Evolutionary conservation across 108 stramenopile species (phyloP).

Genomic region (Seminavis robusta): DNA sequence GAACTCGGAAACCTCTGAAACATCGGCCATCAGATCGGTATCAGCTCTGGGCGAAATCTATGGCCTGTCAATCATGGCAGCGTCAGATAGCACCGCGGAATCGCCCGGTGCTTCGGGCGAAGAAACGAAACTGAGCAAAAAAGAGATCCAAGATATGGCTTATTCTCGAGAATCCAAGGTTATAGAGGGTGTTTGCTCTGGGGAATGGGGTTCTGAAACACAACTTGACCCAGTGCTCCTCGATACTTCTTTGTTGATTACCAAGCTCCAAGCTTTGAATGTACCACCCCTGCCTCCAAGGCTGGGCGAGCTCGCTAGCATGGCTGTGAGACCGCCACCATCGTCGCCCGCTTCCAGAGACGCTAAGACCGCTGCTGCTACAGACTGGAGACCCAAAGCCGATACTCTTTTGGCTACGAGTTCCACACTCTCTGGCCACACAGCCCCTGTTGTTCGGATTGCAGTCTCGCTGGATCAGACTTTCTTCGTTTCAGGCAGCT

Average conservation of each 20-base stretch:
- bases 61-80: constrained; percentile 50
- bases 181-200: constrained; percentile 58
- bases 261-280: constrained; percentile 61
- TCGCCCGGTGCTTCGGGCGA: neutral
- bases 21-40: constrained; percentile 40
- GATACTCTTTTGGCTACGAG: constrained; percentile 77
- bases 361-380: no score
- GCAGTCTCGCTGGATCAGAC: constrained; percentile 86
- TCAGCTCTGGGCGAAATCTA: constrained; percentile 46
- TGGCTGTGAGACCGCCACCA: neutral
- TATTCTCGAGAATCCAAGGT: constrained; percentile 29
- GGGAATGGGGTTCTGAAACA: constrained; percentile 79
- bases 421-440: constrained; percentile 61
- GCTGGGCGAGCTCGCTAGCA: constrained; percentile 30
- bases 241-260: constrained; percentile 55
- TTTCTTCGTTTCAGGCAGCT: constrained; percentile 89
- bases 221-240: constrained; percentile 53
- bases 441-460: constrained; percentile 80
- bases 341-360: no score
- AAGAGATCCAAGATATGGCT: neutral
- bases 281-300: constrained; percentile 73
- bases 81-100: constrained; percentile 11
- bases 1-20: constrained; percentile 13
- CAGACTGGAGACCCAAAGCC: constrained; percentile 77
- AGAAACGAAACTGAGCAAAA: neutral